Conservation (phyloP, 257 asterid genomes). For the Orobanche coerulescens region DNA sequence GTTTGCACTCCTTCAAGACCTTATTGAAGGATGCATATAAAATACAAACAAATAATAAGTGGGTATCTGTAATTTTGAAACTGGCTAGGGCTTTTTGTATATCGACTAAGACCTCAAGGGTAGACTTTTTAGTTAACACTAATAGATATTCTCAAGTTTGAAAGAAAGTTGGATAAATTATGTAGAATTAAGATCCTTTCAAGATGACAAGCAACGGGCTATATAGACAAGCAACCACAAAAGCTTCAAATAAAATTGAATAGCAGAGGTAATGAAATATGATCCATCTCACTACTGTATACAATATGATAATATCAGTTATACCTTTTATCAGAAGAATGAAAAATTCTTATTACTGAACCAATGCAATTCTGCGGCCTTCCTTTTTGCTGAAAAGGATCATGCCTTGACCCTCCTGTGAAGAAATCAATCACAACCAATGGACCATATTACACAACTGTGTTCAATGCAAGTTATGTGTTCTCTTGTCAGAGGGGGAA, state of each 20-base stretch:
- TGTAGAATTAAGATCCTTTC: neutral
- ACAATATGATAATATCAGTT: neutral
- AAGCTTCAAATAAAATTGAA: slow-evolving; percentile 8
- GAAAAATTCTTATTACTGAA: slow-evolving; percentile 44
- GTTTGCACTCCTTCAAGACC: too few relatives aligned
- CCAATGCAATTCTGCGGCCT: slow-evolving; percentile 59
- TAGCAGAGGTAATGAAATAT: neutral
- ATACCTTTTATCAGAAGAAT: slow-evolving; percentile 52
- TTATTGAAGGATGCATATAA: too few relatives aligned
- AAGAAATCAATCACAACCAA: slow-evolving; percentile 18
- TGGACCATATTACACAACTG: slow-evolving; percentile 16
- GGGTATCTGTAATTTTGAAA: too few relatives aligned
- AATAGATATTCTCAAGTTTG: too few relatives aligned
- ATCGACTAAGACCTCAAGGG: too few relatives aligned
- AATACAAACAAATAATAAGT: too few relatives aligned
- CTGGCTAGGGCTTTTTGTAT: too few relatives aligned
- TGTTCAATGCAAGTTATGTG: slow-evolving; percentile 1
- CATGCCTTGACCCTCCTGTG: slow-evolving; percentile 38
- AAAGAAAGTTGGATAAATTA: neutral
- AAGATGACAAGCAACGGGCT: neutral
- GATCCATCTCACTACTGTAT: neutral
- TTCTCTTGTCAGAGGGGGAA: neutral
- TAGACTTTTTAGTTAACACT: too few relatives aligned
- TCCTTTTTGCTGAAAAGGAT: slow-evolving; percentile 37
- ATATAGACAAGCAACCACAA: slow-evolving; percentile 4